Evolutionary conservation across 2,329 filamentous ascomycete genomes (phyloP), one percentile per base, ranked within the genome.

Genomic region (Xylaria polymorpha): DNA sequence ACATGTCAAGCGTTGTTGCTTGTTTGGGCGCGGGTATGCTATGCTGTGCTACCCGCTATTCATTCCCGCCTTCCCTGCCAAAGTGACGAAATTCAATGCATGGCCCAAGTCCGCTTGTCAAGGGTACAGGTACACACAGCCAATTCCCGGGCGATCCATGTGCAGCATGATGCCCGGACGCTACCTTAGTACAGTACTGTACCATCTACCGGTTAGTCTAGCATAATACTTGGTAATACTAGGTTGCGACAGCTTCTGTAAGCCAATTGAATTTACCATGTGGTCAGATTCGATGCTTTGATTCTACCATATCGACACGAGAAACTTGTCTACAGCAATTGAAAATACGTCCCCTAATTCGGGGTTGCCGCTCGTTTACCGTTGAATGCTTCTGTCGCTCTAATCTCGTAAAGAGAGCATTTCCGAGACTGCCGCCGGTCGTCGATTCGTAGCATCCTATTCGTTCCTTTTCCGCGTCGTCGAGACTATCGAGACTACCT

Each of bases 321-420:
- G 10, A 48, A 48, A 20, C 20, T 50, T 37, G 48, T 35, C 14
- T 59, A 48, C 41, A 66, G 10, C 29, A 7, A 50, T 39, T 48
- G 20, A 37, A 58, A 14, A 43, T 44, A 37, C 51, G 12, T 39
- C 8, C 57, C 22, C 35, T 35, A 43, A 32, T n/a, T 64, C 46
- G 61, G 63, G 56, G 10, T 9, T n/a, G 57, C 55, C 62, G 22
- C 53, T 68, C 66, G 62, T 68, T 68, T 62, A 53, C 32, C 14
- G 14, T 44, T 32, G 35, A 37, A 35, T 44, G 6, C 6, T 55
- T 62, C 12, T 15, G n/a, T 59, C 15, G 39, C 46, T 59, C 25
- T 7, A 39, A 66, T 63, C 43, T 57, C 35, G 20, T 37, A 1
- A 50, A 25, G 35, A 39, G 32, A 25, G 32, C 39, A 57, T 6